phyloP scores from a whole-genome alignment of 371 early-diverging fungal genomes.

The Haplosporangium sp. region DNA sequence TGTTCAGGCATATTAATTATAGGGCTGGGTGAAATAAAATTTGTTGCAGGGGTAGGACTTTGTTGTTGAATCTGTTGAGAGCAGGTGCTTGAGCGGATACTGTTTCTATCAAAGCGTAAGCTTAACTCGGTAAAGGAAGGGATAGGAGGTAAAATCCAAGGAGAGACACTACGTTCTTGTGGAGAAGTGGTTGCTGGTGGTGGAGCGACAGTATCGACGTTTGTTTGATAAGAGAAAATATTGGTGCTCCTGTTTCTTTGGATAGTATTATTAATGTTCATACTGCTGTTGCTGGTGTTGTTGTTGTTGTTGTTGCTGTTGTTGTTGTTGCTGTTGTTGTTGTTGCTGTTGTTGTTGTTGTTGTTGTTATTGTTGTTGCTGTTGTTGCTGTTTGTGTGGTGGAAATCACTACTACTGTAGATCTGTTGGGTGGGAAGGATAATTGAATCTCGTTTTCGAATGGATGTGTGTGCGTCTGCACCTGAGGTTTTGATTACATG shows the following conservation, averaged over 20 bases:
- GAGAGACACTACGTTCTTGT: neutral
- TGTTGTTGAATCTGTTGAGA: neutral
- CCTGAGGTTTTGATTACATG: neutral
- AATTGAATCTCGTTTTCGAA: neutral
- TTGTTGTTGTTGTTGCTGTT: conserved; percentile 5
- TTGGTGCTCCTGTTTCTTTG: neutral
- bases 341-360: neutral
- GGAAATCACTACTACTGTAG: neutral
- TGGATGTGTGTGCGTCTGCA: conserved; percentile 1
- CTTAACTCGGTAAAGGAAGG: conserved; percentile 37
- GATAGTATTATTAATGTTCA: neutral
- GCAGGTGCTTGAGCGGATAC: neutral
- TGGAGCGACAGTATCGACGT: neutral
- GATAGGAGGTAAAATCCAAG: conserved; percentile 44
- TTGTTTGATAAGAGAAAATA: neutral
- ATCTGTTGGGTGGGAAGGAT: neutral
- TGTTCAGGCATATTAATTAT: neutral
- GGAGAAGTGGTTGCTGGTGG: neutral
- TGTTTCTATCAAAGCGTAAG: conserved; percentile 32
- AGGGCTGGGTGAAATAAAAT: neutral
- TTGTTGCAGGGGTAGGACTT: neutral
- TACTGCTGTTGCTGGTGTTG: neutral
- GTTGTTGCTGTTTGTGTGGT: too few species aligned
- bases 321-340: conserved; percentile 2
- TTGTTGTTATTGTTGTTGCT: neutral